phyloP scores from a whole-genome alignment of 176 grass and related monocot species.

The Pontederia paniculata region DNA sequence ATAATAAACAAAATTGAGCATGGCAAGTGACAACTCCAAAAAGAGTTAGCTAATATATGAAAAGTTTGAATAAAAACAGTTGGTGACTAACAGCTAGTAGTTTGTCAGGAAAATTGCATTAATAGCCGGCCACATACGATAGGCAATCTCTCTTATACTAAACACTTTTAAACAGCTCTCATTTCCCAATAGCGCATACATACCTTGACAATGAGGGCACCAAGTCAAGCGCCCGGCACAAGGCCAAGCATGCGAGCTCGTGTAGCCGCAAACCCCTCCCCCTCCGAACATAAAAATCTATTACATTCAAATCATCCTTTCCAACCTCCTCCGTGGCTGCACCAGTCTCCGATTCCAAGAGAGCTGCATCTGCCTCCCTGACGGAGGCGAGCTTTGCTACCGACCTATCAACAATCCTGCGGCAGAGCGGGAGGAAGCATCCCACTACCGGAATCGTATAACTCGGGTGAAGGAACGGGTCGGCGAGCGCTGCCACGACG shows the following conservation, averaged over 20 bases:
- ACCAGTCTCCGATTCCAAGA: constrained; percentile 24
- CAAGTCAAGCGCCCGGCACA: constrained; percentile 60
- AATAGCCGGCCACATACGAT: not conserved
- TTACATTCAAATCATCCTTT: constrained; percentile 35
- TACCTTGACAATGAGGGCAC: constrained; percentile 60
- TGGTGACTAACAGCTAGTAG: too few species aligned
- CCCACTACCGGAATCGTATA: constrained; percentile 73
- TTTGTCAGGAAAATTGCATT: too few species aligned
- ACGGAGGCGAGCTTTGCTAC: constrained; percentile 38
- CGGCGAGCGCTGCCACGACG: constrained; percentile 49
- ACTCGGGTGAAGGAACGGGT: constrained; percentile 66
- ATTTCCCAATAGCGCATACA: not conserved
- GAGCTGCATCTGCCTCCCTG: too few species aligned
- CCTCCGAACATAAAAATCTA: constrained; percentile 69
- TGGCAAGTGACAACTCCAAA: not conserved
- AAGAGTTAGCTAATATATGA: not conserved
- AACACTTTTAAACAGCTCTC: not conserved
- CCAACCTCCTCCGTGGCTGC: constrained; percentile 34
- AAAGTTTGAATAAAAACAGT: too few species aligned
- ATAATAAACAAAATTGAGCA: not conserved
- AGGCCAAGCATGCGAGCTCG: constrained; percentile 56
- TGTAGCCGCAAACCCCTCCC: constrained; percentile 76
- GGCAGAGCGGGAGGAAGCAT: constrained; percentile 67
- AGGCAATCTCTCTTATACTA: not conserved
- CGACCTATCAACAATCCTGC: constrained; percentile 27